A percentile compares a stretch with the other conserved stretches of the same genome.
phyloP scores from a whole-genome alignment of 257 asterid genomes.

The Parsonsia alboflavescens region DNA sequence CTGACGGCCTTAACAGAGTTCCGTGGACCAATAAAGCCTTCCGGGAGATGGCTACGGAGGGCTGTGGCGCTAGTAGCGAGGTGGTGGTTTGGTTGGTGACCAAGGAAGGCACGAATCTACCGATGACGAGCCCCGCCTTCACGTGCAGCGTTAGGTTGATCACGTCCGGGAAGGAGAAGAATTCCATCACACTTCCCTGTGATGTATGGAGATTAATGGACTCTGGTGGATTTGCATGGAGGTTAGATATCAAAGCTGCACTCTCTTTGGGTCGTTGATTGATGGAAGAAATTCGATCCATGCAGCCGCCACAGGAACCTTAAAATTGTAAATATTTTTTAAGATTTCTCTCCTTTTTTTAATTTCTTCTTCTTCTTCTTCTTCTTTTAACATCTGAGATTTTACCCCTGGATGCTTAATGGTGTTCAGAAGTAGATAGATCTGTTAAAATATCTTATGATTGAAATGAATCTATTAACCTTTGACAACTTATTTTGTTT shows the following conservation, averaged over 20 bases:
- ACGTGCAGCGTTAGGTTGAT: slow-evolving; percentile 70
- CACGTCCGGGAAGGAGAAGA: slow-evolving; percentile 42
- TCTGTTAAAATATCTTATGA: neutral
- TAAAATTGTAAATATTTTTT: neutral
- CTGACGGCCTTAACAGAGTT: slow-evolving; percentile 49
- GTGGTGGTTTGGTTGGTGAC: slow-evolving; percentile 41
- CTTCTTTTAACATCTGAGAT: neutral
- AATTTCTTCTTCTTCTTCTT: too few relatives aligned
- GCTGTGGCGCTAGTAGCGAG: slow-evolving; percentile 19
- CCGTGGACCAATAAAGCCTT: slow-evolving; percentile 64
- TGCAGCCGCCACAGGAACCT: neutral
- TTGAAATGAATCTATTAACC: neutral
- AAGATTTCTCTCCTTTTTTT: neutral
- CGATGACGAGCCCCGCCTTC: slow-evolving; percentile 36
- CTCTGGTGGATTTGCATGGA: slow-evolving; percentile 87
- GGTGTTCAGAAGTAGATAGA: neutral
- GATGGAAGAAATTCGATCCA: neutral
- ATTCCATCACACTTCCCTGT: slow-evolving; percentile 49
- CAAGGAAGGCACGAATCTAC: slow-evolving; percentile 39
- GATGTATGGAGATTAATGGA: slow-evolving; percentile 92
- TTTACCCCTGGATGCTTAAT: neutral
- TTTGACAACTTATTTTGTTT: neutral
- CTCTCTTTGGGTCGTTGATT: slow-evolving; percentile 45
- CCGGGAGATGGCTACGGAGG: slow-evolving; percentile 29
- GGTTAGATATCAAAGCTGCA: slow-evolving; percentile 74